These are phyloP conservation scores for Amoebophrya sp. DNA, from an alignment of 169 alveolate species.

Conservation along the genomic window DNA sequence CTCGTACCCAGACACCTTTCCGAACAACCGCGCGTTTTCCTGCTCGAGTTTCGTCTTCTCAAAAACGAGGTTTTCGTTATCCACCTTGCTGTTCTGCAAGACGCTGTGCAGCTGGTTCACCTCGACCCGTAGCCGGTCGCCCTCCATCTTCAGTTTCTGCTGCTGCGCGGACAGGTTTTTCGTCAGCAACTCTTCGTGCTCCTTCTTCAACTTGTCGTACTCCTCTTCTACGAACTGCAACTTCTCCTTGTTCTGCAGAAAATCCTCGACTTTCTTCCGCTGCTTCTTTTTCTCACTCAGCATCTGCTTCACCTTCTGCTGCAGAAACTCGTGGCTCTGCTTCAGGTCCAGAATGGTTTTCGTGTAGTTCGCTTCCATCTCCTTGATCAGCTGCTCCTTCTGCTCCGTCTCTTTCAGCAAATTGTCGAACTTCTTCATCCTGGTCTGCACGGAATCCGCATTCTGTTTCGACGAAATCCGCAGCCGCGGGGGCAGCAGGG, in stretches of 20 bases:
- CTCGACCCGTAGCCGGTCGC: too few relatives aligned
- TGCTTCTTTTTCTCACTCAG: background rate
- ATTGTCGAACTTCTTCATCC: background rate
- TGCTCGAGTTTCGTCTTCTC: too few relatives aligned
- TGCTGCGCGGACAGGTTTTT: too few relatives aligned
- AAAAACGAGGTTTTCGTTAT: too few relatives aligned
- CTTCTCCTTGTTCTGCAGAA: background rate
- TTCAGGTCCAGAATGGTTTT: background rate
- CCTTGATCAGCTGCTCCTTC: background rate
- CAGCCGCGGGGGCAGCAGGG: background rate
- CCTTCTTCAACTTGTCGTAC: background rate
- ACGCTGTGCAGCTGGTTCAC: too few relatives aligned
- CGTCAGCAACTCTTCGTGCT: too few relatives aligned
- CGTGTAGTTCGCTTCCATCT: background rate
- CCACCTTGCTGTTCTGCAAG: too few relatives aligned
- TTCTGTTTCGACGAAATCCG: background rate
- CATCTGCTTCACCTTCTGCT: background rate
- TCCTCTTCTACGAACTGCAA: background rate
- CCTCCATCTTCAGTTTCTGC: too few relatives aligned
- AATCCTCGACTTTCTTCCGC: background rate
- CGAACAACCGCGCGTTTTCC: too few relatives aligned
- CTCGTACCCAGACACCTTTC: too few relatives aligned
- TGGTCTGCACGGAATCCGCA: background rate
- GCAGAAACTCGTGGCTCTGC: background rate
- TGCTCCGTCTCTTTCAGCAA: background rate